Base-by-base conservation (phyloP, 495 filamentous ascomycete genomes). In the Hypoxylon lienhwacheense region DNA sequence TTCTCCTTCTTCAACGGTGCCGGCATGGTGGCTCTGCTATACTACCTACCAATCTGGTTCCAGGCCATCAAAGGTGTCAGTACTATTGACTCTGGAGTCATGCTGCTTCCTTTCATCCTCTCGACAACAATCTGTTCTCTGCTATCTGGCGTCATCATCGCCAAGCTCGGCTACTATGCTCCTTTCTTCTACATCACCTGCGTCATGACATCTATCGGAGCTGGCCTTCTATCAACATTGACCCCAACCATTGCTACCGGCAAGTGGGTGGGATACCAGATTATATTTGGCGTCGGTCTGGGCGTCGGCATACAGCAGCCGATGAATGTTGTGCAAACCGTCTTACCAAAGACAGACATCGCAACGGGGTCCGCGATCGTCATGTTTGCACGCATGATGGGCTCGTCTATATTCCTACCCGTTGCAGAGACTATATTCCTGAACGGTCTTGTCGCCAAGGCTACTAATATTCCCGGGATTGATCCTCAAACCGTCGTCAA, bases 21-120 rank as follows among this genome's bases (percentile, higher is more conserved):
- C 7, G 62, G 74, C 0, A 83, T 89, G 65, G 84, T 88, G 61
- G 59, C 83, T 10, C 37, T 65, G 42, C 79, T 81, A 69, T 86
- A 82, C 61, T 84, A 79, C 34, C 66, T 88, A 3, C 84, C 85
- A 0, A 73, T 88, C 31, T 89, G 81, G 78, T 88, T 90, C 67
- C 88, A 91, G 63, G 80, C 80, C 5, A 77, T 83, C 39, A 77
- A 81, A 34, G 77, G 73, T 2, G 66, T 68, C 3, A 69, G 68
- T 0, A 77, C 82, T 0, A 66, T 73, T 10, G 70, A 76, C 50
- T 80, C 76, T 12, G 80, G 80, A 22, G 77, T 83, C 32, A 68
- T 76, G 59, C 69, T 78, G 24, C 49, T 85, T 14, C 72, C 82
- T 0, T 57, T 73, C 47, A 67, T 78, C 45, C 47, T 73, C 8